Conservation (phyloP, 176 grass and related monocot genomes). For the Eremochloa ophiuroides region DNA sequence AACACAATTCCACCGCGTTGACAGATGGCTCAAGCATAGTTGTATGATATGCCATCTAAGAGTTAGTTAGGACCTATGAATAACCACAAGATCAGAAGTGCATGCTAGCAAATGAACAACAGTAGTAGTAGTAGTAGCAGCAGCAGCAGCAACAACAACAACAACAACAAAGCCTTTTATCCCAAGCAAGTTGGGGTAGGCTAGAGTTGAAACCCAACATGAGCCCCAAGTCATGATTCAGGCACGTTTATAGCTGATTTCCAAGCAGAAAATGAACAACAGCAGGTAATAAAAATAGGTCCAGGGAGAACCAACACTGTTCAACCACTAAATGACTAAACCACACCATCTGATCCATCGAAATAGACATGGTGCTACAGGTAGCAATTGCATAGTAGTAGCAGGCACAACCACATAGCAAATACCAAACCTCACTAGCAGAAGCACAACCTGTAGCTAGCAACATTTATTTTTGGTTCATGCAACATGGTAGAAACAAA, state of each 20-base stretch:
- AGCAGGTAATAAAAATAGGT: not conserved
- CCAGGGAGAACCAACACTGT: not conserved
- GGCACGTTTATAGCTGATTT: too few relatives aligned
- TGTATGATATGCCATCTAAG: not conserved
- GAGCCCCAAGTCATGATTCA: too few relatives aligned
- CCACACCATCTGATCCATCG: not conserved
- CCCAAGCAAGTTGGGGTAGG: too few relatives aligned
- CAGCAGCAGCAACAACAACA: too few relatives aligned
- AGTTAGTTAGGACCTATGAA: not conserved
- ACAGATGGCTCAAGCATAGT: not conserved
- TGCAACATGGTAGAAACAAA: not conserved
- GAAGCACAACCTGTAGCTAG: not conserved
- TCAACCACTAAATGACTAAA: not conserved
- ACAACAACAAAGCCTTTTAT: too few relatives aligned
- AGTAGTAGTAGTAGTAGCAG: too few relatives aligned
- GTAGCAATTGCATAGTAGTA: not conserved
- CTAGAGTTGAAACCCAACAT: too few relatives aligned
- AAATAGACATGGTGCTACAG: not conserved
- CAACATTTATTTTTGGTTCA: slow-evolving; percentile 25
- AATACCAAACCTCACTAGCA: not conserved
- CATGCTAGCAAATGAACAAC: not conserved
- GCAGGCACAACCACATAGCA: not conserved
- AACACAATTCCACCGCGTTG: not conserved
- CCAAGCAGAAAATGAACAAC: too few relatives aligned
- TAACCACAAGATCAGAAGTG: not conserved